phyloP scores from a whole-genome alignment of 805 yeast species.

The Lipomyces sp. region DNA sequence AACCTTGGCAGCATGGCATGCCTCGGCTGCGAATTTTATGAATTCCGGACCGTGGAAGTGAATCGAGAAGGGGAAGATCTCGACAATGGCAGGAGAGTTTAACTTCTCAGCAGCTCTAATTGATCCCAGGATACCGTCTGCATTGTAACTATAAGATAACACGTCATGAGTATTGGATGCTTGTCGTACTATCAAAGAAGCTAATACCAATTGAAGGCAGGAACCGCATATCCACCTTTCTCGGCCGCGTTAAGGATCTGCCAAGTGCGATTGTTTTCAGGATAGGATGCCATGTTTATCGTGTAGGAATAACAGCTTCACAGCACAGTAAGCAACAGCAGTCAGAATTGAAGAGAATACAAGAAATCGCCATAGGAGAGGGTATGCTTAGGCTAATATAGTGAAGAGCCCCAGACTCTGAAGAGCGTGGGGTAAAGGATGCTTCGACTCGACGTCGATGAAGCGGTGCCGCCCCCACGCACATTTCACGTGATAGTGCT shows the following conservation, averaged over 20 bases:
- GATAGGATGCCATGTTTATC: constrained; percentile 15
- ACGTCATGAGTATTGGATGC: too few species aligned
- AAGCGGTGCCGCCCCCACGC: too few species aligned
- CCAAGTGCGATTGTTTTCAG: constrained; percentile 34
- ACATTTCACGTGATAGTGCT: too few species aligned
- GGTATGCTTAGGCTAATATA: too few species aligned
- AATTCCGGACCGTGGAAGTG: constrained; percentile 38
- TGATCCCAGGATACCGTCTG: constrained; percentile 40
- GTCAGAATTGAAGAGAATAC: too few species aligned
- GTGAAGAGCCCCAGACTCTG: too few species aligned
- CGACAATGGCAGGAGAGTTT: constrained; percentile 39
- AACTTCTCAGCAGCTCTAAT: constrained; percentile 40
- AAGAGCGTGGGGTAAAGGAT: too few species aligned
- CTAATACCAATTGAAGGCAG: constrained; percentile 39
- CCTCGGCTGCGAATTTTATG: constrained; percentile 34
- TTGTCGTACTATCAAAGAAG: too few species aligned
- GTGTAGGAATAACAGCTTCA: too few species aligned
- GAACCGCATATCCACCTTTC: constrained; percentile 37
- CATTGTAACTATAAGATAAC: constrained; percentile 31
- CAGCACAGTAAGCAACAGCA: too few species aligned
- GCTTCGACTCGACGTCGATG: too few species aligned
- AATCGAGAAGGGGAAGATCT: constrained; percentile 43
- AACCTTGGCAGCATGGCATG: constrained; percentile 37
- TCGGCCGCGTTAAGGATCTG: constrained; percentile 38
- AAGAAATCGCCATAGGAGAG: too few species aligned